phyloP scores from a whole-genome alignment of 1,139 yeast species.

The Groenewaldozyma auringiensis region DNA sequence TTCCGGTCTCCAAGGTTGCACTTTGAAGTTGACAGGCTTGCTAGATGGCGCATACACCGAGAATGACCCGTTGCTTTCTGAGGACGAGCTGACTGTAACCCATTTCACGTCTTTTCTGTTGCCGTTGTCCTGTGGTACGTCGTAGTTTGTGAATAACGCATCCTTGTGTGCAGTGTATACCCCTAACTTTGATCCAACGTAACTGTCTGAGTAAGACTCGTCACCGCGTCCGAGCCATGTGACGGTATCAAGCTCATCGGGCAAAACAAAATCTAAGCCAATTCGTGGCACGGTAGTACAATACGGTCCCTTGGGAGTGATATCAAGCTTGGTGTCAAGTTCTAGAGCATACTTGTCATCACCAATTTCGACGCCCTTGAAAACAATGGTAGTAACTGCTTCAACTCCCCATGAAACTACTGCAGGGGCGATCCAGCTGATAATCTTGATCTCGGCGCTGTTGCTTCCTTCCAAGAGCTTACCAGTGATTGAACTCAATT shows the following conservation, averaged over 20 bases:
- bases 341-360: constrained; percentile 4
- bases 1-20: constrained; percentile 23
- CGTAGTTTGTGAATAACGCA: constrained; percentile 26
- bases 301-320: constrained; percentile 17
- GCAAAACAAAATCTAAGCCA: constrained; percentile 24
- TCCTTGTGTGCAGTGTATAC: constrained; percentile 15
- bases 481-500: constrained; percentile 12
- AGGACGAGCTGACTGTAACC: constrained; percentile 19
- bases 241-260: constrained; percentile 17
- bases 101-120: constrained; percentile 32
- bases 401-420: constrained; percentile 22
- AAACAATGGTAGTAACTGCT: constrained; percentile 10
- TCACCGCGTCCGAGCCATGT: constrained; percentile 34
- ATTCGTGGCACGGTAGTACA: constrained; percentile 23
- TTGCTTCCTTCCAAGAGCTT: constrained; percentile 5
- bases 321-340: constrained; percentile 9
- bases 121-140: constrained; percentile 36
- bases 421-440: constrained; percentile 19
- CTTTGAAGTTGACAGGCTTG: constrained; percentile 16
- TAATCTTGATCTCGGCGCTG: constrained; percentile 13
- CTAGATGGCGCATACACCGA: constrained; percentile 9
- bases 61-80: not conserved
- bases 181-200: constrained; percentile 28
- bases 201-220: constrained; percentile 32
- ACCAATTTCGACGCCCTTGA: constrained; percentile 5